These are phyloP conservation scores for Nemania sp. DNA, from an alignment of 2,329 filamentous ascomycete species.

Conservation along the genomic window DNA sequence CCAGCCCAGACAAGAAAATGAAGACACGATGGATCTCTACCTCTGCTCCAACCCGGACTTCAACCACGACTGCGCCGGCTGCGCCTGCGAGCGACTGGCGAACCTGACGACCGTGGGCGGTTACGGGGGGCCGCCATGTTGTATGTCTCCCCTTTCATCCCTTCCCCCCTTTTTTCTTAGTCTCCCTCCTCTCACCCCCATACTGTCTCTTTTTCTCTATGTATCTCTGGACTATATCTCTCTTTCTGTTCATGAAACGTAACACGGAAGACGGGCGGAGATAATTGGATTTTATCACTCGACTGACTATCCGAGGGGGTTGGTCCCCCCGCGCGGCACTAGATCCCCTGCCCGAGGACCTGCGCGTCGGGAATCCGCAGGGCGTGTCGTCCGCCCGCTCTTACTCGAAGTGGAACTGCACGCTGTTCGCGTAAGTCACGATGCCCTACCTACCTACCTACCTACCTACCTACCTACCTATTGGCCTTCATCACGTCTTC, in stretches of 20 bases:
- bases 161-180: too few species aligned
- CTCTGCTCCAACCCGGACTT: constrained; percentile 38
- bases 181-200: not conserved
- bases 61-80: constrained; percentile 32
- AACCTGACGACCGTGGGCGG: constrained; percentile 24
- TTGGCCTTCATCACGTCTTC: not conserved
- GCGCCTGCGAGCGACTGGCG: constrained; percentile 31
- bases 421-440: constrained; percentile 32
- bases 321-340: too few species aligned
- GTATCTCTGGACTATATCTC: not conserved
- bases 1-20: constrained; percentile 24
- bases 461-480: too few species aligned
- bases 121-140: constrained; percentile 34
- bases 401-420: constrained; percentile 36
- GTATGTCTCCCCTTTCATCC: constrained; percentile 19
- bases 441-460: too few species aligned
- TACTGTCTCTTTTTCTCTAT: not conserved
- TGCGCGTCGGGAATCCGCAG: constrained; percentile 33
- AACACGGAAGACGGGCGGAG: not conserved
- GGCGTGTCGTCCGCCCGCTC: constrained; percentile 35
- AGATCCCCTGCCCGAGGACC: constrained; percentile 33
- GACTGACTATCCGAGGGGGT: not conserved
- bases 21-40: constrained; percentile 31
- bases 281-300: not conserved
- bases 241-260: not conserved